Evolutionary conservation across 805 yeast species (phyloP), one percentile per base, ranked within the genome.

Genomic region (Barnettozyma siamensis): DNA sequence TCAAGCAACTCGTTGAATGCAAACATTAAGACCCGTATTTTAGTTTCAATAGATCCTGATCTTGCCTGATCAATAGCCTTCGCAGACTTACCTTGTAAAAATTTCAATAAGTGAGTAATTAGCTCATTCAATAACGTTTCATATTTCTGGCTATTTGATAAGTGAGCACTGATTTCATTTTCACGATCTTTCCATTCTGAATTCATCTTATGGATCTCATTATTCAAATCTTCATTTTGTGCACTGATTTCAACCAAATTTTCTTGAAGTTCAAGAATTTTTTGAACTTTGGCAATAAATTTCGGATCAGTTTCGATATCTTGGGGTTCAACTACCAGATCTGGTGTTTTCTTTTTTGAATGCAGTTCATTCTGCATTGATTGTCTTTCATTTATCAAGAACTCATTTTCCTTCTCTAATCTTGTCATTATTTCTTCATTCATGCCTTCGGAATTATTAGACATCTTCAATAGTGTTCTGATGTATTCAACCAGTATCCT

Each of bases 401-500:
- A 9, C 8, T 35, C 45, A 33, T 56, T 55, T 26, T 56, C 58
- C 20, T 38, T 42, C 18, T 55, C 55, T 21, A 54, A 18, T 20
- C 42, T 47, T 5, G 38, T 41, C 49, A 54, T 44, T 11, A 57
- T 40, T n/a, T 49, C 54, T 13, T 45, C 46, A 26, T 51, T 51
- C 27, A 55, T 32, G 17, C 41, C 56, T 10, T 51, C 50, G 13
- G 46, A 42, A 23, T 45, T 44, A 5, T 57, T 54, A 7, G 57
- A 41, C 7, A 41, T 35, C 8, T 45, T 44, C 4, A 55, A 31
- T 11, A 56, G 30, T 18, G 47, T 45, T 38, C 57, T 36, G 4
- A 56, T 54, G 15, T 53, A 36, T 34, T 66, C 70, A 24, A 61
- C 55, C 9, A 66, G 42, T 0, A 67, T 52, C 19, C 57, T 49